Conservation (phyloP, 1,284 basidiomycete species). For the Chalciporus piperatoides region DNA sequence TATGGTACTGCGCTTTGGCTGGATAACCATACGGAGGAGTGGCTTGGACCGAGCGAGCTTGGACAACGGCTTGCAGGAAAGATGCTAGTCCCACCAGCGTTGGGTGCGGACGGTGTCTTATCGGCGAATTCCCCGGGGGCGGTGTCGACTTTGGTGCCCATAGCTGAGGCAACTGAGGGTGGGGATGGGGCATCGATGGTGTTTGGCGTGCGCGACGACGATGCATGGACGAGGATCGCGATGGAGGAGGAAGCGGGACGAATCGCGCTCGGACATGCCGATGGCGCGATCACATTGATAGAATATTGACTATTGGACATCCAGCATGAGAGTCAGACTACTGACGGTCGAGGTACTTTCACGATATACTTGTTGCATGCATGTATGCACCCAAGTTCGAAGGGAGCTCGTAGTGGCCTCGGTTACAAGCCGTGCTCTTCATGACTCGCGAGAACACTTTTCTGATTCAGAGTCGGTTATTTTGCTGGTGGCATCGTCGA, state of each 20-base stretch:
- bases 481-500: too few relatives aligned
- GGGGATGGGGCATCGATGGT: constrained; percentile 36
- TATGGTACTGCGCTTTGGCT: constrained; percentile 63
- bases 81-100: constrained; percentile 27
- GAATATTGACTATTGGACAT: constrained; percentile 36
- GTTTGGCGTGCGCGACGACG: constrained; percentile 43
- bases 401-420: too few relatives aligned
- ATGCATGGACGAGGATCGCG: constrained; percentile 51
- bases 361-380: too few relatives aligned
- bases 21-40: constrained; percentile 55
- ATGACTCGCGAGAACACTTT: too few relatives aligned
- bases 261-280: constrained; percentile 49
- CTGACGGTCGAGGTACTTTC: too few relatives aligned
- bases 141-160: background rate
- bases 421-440: too few relatives aligned
- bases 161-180: background rate
- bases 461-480: too few relatives aligned
- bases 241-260: constrained; percentile 58
- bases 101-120: background rate
- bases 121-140: background rate
- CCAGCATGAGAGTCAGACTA: too few relatives aligned
- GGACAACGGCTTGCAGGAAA: constrained; percentile 57
- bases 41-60: constrained; percentile 41
- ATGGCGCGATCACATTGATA: constrained; percentile 49
- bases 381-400: too few relatives aligned